A percentile compares a stretch with the other conserved stretches of the same genome.
phyloP scores from a whole-genome alignment of 2,329 filamentous ascomycete species.

The Cladosporium sp. region DNA sequence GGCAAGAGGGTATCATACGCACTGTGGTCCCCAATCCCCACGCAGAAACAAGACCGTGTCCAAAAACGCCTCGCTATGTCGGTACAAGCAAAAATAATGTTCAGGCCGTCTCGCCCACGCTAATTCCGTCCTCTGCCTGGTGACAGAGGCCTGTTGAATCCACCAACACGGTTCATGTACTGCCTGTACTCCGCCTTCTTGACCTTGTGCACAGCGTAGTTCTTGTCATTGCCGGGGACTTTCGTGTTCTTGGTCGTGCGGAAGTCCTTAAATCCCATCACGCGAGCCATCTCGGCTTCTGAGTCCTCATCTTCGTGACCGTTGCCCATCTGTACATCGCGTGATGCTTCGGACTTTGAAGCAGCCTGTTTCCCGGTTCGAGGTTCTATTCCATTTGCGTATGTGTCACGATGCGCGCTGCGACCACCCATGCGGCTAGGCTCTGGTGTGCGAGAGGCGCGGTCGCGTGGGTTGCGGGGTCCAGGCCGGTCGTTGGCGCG shows the following conservation, averaged over 20 bases:
- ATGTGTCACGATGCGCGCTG: slow-evolving; percentile 20
- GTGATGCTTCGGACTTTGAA: slow-evolving; percentile 17
- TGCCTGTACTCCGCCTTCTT: slow-evolving; percentile 95
- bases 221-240: slow-evolving; percentile 77
- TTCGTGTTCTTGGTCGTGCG: slow-evolving; percentile 85
- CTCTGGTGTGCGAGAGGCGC: slow-evolving; percentile 10
- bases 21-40: slow-evolving; percentile 1
- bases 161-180: slow-evolving; percentile 88
- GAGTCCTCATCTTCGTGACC: slow-evolving; percentile 54
- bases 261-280: slow-evolving; percentile 91
- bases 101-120: not conserved
- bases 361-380: slow-evolving; percentile 15
- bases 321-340: slow-evolving; percentile 28
- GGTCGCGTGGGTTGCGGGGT: slow-evolving; percentile 10
- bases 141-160: slow-evolving; percentile 72
- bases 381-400: slow-evolving; percentile 15
- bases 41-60: not conserved
- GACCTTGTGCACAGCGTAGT: slow-evolving; percentile 80
- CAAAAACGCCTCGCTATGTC: slow-evolving; percentile 18
- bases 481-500: slow-evolving; percentile 26
- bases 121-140: slow-evolving; percentile 8
- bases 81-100: not conserved
- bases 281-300: slow-evolving; percentile 71
- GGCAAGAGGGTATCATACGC: slow-evolving; percentile 13
- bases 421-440: slow-evolving; percentile 17